A percentile compares a stretch with the other conserved stretches of the same genome.
Conservation (phyloP, 2,329 filamentous ascomycete genomes). For the Aspergillus quadrilineatus region DNA sequence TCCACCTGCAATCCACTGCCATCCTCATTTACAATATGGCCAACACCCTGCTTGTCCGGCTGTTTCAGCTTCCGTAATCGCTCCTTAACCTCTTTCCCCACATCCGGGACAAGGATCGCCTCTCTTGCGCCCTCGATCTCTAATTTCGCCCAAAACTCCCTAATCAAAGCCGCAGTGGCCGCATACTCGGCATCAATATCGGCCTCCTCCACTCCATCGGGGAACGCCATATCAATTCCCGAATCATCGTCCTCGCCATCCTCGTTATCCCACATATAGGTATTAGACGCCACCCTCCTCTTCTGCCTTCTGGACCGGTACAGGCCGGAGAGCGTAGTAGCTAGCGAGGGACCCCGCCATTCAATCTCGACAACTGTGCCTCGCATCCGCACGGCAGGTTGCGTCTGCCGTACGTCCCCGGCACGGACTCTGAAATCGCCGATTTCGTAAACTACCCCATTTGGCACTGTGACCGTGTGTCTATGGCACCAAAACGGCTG, state of each 20-base stretch:
- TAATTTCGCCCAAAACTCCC: constrained; percentile 43
- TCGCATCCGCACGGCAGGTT: constrained; percentile 37
- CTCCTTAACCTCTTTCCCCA: constrained; percentile 40
- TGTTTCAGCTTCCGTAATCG: constrained; percentile 25
- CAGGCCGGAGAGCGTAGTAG: constrained; percentile 24
- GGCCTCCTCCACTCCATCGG: constrained; percentile 32
- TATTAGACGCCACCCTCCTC: neutral
- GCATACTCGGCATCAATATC: constrained; percentile 41
- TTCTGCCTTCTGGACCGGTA: constrained; percentile 7
- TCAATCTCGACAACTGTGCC: constrained; percentile 48
- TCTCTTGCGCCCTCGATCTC: constrained; percentile 39
- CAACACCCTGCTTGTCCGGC: constrained; percentile 13
- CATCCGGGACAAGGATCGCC: constrained; percentile 42
- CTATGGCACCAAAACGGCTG: constrained; percentile 46
- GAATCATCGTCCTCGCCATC: constrained; percentile 22
- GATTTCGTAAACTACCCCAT: constrained; percentile 42
- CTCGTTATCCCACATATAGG: neutral
- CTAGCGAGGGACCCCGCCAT: constrained; percentile 40
- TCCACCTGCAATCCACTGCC: constrained; percentile 21
- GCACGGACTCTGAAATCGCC: constrained; percentile 45
- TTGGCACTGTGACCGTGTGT: constrained; percentile 37
- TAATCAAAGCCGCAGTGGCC: constrained; percentile 37
- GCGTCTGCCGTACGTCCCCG: constrained; percentile 44
- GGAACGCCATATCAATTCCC: constrained; percentile 28
- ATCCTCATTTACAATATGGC: constrained; percentile 12